These are phyloP conservation scores for Cornus kousa DNA, from an alignment of 148 eudicot species.

Conservation along the genomic window DNA sequence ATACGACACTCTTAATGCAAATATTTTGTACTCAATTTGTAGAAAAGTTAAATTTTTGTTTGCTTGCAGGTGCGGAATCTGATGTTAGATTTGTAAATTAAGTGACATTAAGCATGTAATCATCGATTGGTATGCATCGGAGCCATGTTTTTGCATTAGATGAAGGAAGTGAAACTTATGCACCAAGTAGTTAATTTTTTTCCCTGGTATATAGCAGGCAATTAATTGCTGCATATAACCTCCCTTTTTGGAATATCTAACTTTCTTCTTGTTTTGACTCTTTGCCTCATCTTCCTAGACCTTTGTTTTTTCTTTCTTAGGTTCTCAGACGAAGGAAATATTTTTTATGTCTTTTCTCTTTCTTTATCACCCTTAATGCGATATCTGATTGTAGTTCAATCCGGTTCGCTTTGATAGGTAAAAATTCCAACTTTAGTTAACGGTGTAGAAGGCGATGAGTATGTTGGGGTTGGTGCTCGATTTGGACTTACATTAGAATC, in stretches of 20 bases:
- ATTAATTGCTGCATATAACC: no score
- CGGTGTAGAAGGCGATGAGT: conserved; percentile 59
- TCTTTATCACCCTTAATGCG: neutral
- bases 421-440: conserved; percentile 80
- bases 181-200: neutral
- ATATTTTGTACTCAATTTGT: neutral
- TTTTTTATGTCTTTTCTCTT: neutral
- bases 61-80: neutral
- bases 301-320: neutral
- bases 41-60: conserved; percentile 3
- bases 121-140: neutral
- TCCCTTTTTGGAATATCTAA: no score
- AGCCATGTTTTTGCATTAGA: neutral
- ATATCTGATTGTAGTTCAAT: conserved; percentile 1
- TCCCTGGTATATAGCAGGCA: no score
- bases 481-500: conserved; percentile 96
- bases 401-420: conserved; percentile 46
- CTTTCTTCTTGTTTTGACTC: no score
- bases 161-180: neutral
- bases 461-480: conserved; percentile 95
- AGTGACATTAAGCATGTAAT: neutral
- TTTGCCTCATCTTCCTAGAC: no score
- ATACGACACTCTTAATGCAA: neutral
- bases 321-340: neutral
- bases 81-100: neutral